Conservation (phyloP, 176 grass and related monocot genomes). For the Ensete ventricosum region DNA sequence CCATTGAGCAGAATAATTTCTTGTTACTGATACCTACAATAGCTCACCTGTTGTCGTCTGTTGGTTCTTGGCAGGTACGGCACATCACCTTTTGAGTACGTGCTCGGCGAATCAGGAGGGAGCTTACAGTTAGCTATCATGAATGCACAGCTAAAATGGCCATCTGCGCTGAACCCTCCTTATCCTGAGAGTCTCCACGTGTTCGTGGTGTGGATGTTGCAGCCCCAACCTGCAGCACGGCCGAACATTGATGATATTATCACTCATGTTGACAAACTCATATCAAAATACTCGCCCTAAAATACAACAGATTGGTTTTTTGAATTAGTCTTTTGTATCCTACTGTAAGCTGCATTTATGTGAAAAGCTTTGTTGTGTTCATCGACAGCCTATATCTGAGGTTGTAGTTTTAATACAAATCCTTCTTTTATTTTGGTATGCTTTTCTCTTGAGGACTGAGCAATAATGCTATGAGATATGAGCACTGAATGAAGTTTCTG, state of each 20-base stretch:
- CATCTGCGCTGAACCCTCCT: slow-evolving; percentile 23
- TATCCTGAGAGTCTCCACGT: slow-evolving; percentile 57
- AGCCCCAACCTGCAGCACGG: slow-evolving; percentile 66
- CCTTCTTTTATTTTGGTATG: too few species aligned
- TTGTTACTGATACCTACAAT: too few species aligned
- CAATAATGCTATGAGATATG: too few species aligned
- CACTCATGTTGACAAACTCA: slow-evolving; percentile 89
- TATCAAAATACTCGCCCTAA: slow-evolving; percentile 60
- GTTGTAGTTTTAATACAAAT: background rate
- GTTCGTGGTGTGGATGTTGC: slow-evolving; percentile 85
- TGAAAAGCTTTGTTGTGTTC: background rate
- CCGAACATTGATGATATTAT: slow-evolving; percentile 77
- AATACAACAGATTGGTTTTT: slow-evolving; percentile 15
- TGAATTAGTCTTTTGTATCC: background rate
- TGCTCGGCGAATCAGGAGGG: slow-evolving; percentile 66
- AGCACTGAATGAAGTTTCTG: too few species aligned
- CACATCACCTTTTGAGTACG: slow-evolving; percentile 79
- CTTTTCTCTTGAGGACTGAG: too few species aligned
- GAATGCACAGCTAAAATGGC: slow-evolving; percentile 75
- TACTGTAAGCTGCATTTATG: background rate
- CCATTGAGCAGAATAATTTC: too few species aligned
- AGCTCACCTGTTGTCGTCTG: too few species aligned
- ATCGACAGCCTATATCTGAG: background rate
- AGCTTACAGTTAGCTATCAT: slow-evolving; percentile 44
- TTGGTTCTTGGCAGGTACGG: slow-evolving; percentile 44